phyloP scores from a whole-genome alignment of 345 rosid species.

The Anastatica hierochuntica region DNA sequence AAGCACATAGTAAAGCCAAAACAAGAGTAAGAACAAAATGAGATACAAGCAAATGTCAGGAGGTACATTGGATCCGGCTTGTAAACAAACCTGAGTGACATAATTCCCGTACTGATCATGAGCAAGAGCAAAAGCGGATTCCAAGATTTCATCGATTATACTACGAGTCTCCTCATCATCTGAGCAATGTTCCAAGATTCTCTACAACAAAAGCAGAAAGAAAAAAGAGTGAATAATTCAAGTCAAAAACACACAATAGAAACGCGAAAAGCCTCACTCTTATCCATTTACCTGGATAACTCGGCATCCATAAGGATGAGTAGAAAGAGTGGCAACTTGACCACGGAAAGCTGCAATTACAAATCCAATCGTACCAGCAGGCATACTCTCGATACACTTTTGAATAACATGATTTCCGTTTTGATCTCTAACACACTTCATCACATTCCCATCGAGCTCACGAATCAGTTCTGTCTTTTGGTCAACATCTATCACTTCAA shows the following conservation, averaged over 20 bases:
- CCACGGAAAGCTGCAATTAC: constrained; percentile 74
- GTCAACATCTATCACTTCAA: constrained; percentile 90
- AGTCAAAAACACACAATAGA: not conserved
- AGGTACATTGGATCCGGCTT: constrained; percentile 25
- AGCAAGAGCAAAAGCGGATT: constrained; percentile 69
- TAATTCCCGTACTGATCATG: constrained; percentile 98
- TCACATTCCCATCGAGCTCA: constrained; percentile 87
- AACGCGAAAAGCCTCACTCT: not conserved
- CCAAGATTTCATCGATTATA: constrained; percentile 85
- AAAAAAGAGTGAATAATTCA: constrained; percentile 37
- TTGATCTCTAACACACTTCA: constrained; percentile 92
- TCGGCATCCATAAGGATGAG: constrained; percentile 98
- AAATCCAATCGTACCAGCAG: constrained; percentile 65
- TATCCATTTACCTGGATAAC: constrained; percentile 67
- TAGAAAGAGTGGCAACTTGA: constrained; percentile 78
- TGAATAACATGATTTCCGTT: constrained; percentile 98
- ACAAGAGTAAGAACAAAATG: constrained; percentile 28
- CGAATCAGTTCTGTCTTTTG: constrained; percentile 63
- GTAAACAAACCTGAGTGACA: constrained; percentile 74
- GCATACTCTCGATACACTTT: constrained; percentile 85
- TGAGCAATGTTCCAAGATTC: constrained; percentile 91
- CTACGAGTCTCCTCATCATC: constrained; percentile 63
- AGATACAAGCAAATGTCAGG: not conserved
- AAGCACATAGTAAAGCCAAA: too few relatives aligned
- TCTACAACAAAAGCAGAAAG: constrained; percentile 42